These are phyloP conservation scores for Penicillium sp. DNA, from an alignment of 2,329 filamentous ascomycete genomes.

Conservation along the genomic window DNA sequence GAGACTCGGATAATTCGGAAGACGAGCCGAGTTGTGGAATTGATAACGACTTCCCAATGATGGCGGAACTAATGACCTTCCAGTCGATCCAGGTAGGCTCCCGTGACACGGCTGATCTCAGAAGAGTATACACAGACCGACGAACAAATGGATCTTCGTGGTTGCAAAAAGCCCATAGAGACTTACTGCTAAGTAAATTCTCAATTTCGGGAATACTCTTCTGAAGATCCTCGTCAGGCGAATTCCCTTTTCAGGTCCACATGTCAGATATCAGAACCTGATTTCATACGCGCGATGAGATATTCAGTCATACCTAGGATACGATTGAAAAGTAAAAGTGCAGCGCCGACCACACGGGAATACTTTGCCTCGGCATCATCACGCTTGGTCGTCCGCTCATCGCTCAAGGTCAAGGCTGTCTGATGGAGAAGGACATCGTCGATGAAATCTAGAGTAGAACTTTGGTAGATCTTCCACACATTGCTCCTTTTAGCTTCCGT, in stretches of 20 bases:
- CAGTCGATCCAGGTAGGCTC: constrained; percentile 55
- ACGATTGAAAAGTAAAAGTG: constrained; percentile 54
- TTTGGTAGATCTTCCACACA: constrained; percentile 79
- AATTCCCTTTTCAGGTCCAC: constrained; percentile 29
- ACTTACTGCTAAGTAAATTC: constrained; percentile 61
- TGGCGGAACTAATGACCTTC: constrained; percentile 64
- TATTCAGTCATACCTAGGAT: constrained; percentile 45
- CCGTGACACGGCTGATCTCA: constrained; percentile 51
- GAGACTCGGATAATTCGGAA: constrained; percentile 64
- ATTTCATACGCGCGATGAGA: neutral
- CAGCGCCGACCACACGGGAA: constrained; percentile 68
- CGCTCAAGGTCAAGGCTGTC: constrained; percentile 76
- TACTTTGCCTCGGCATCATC: constrained; percentile 89
- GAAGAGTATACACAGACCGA: constrained; percentile 56
- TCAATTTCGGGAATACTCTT: constrained; percentile 64
- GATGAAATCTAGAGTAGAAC: constrained; percentile 77
- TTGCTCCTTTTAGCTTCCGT: constrained; percentile 73
- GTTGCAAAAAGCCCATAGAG: constrained; percentile 59
- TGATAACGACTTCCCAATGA: constrained; percentile 72
- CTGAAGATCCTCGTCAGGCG: constrained; percentile 51
- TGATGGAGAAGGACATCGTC: constrained; percentile 73
- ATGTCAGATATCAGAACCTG: constrained; percentile 2
- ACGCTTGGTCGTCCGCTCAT: constrained; percentile 75
- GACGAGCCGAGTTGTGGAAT: constrained; percentile 72
- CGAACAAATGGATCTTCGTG: constrained; percentile 58